Evolutionary conservation across 306 rosid species (phyloP), one percentile per base, ranked within the genome.

Genomic region (Coriaria nepalensis): DNA sequence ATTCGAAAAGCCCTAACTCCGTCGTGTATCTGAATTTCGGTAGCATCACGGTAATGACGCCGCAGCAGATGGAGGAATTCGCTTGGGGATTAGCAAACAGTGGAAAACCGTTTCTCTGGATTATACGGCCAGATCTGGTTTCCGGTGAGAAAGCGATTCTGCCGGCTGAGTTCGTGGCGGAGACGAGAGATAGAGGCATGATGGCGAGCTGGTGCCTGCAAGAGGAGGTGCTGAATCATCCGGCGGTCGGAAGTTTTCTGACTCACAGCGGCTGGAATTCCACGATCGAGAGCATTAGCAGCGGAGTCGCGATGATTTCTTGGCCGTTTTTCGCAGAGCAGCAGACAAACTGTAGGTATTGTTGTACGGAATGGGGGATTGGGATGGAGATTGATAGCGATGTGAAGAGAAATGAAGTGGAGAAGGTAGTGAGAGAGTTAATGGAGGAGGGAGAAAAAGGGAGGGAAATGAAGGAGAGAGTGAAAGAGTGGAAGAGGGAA

Each of bases 71-170:
- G 13, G 41, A 57, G 58, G 80, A 74, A 14, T 44, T 69, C 7
- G 80, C 68, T 4, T 66, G 76, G 70, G 76, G 80, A 10, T 11
- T 74, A 8, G 61, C 65, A 45, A 69, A 62, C 49, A 55, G 76
- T 37, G 29, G 62, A 58, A 63, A 57, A 7, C 59, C 40, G 0
- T 74, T 66, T 55, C 33, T 74, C 13, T 69, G 76, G 80, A 66
- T 74, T 35, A 69, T 66, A 41, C 69, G 80, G 59, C 68, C 70
- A 45, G 76, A 69, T 55, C 44, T 74, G 32, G 62, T 74, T 35
- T 6, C 6, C 15, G 47, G 29, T 10, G 47, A 12, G 0, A 4
- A 13, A 2, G 20, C 47, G 6, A 12, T 10, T 43, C 7, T 43
- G 8, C 47, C 47, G 7, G 7, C 47, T 7, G 47, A 43, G 6